Evolutionary conservation across 2,329 filamentous ascomycete species (phyloP), one percentile per base, ranked within the genome.

Genomic region (Cytospora leucostoma): DNA sequence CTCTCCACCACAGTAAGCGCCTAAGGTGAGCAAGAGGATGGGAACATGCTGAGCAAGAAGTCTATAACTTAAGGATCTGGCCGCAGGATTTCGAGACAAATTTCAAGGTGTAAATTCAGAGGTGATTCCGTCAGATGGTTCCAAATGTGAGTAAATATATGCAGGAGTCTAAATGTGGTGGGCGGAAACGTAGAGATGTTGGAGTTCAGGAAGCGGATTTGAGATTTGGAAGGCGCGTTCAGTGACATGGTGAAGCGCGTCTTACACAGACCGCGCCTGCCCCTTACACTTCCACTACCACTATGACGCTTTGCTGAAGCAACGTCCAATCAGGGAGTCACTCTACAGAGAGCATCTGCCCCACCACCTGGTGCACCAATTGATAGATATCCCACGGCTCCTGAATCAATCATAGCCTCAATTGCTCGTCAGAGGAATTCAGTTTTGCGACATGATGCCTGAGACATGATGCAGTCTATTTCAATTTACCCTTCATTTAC

Each of bases 1-100:
- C 27, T 68, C 69, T 72, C 73, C 72, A 74, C 71, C 61, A 56
- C 58, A 55, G 53, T 47, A 44, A 19, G 40, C 35, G 47, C 61
- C 35, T 50, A 63, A 47, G 64, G 21, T n/a, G 33, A 54, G 44
- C 52, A 63, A 49, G 38, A 40, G 37, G 37, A 33, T 4, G 33
- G 21, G 52, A 1, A 49, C 56, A 65, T 63, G 52, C 13, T 37
- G 47, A 47, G 59, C 35, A 34, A 15, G 10, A 27, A 27, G 27
- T 27, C 27, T n/a, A 11, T 3, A 12, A 35, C 3, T 60, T 27
- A 27, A 12, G 27, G 19, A 5, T n/a, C 4, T 33, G 21, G 37
- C 21, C n/a, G 40, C 57, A 17, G 12, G 2, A n/a, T 60, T 27
- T 27, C 44, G 32, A 50, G 32, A 19, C 15, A 19, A 50, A 12